Evolutionary conservation across 148 eudicot genomes (phyloP).

Genomic region (Gaultheria prostrata): DNA sequence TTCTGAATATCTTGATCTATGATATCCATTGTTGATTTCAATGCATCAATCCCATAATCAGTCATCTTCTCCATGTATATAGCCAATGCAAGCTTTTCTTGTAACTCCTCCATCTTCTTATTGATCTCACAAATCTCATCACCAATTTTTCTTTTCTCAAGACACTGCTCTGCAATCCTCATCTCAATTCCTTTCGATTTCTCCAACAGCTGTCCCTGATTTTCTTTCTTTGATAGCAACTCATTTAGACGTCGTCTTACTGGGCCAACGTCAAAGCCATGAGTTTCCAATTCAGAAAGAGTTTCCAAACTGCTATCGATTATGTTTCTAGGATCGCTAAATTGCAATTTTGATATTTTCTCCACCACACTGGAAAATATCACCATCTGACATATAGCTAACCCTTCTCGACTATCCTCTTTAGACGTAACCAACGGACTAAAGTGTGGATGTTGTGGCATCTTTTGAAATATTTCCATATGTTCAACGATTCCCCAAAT

Average conservation of each 20-base stretch:
- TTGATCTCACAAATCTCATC: conserved; percentile 11
- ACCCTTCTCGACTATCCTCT: conserved; percentile 12
- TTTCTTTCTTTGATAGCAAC: conserved; percentile 17
- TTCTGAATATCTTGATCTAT: neutral
- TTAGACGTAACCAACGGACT: neutral
- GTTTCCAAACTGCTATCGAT: conserved; percentile 11
- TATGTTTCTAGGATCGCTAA: conserved; percentile 2
- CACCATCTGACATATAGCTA: conserved; percentile 12
- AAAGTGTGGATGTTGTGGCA: conserved; percentile 16
- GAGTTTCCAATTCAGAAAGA: conserved; percentile 15
- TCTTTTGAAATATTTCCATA: conserved; percentile 11
- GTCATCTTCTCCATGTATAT: neutral
- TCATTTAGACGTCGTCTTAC: conserved; percentile 4
- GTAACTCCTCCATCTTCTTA: neutral
- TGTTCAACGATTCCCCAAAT: conserved; percentile 3
- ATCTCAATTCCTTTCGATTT: conserved; percentile 5
- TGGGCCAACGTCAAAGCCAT: neutral
- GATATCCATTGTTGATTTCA: neutral
- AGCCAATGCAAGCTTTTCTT: conserved; percentile 2
- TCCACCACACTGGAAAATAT: conserved; percentile 10
- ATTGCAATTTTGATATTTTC: conserved; percentile 11
- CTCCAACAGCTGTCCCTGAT: neutral
- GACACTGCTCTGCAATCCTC: neutral
- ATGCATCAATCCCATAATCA: neutral
- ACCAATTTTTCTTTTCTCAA: conserved; percentile 7